Base-by-base conservation (phyloP, 768 basidiomycete genomes). In the Pulveroboletus sp. region DNA sequence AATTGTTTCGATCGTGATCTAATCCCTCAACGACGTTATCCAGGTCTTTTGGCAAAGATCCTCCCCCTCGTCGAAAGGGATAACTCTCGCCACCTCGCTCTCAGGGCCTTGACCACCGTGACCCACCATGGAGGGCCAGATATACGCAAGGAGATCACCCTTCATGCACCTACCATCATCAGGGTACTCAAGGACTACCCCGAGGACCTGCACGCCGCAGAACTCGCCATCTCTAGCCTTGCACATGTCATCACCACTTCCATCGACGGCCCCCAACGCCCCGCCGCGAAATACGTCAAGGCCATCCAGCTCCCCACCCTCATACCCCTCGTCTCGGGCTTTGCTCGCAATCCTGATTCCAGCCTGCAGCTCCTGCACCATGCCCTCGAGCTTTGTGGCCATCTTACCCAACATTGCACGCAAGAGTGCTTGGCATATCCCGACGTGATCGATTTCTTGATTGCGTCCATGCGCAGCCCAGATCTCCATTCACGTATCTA, bases 51-150 rank as follows among this genome's bases (percentile, higher is more conserved):
- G 42, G 59, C 70, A n/a, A 81, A 79, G 56, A 69, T 86, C 7
- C 63, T 82, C 3, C 80, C 83, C 1, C 67, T 85, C 12, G 54
- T 85, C 12, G 69, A 79, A 27, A 59, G 69, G 6, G 72, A 75
- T 6, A 67, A 62, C 4, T 79, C 76, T 3, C 75, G 80, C 1
- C 72, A 76, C 53, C 62, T 82, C 41, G 80, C 79, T 8, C 68
- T 86, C 10, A 76, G 76, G 24, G 74, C 80, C 0, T 64, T 87
- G 19, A 74, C 73, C 0, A 80, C 76, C 20, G 72, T 85, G 11
- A 85, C 84, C 0, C 83, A 81, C 50, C 82, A 84, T 40, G 81
- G 82, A 4, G 82, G 82, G 6, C 50, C 58, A 4, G 66, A 72
- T 16, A 72, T 77, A 23, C 77, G 78, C 32, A 59, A 67, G 38